Evolutionary conservation across 2,329 filamentous ascomycete species (phyloP), one percentile per base, ranked within the genome.

Genomic region (Amesomyces nigricolor): DNA sequence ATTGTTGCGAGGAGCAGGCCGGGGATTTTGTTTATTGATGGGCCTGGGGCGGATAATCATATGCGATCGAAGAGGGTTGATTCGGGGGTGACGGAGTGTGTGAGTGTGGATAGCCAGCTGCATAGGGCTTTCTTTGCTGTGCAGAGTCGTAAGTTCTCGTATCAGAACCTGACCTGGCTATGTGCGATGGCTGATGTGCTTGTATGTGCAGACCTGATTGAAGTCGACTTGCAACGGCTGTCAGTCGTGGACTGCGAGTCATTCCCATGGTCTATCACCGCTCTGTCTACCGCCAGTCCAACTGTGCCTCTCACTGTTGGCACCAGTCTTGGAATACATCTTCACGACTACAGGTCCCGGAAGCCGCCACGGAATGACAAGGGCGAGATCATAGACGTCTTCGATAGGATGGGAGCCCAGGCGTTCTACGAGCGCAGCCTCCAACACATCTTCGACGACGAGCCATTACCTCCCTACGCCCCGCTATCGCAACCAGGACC

Each of bases 181-280:
- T 17, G 17, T 10, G 10, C 10, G 32, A 29, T 19, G 8, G 49
- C 62, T 66, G 46, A 65, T 56, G 5, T 30, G 52, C 14, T 26
- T 26, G 22, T 26, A 26, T 26, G 30, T 17, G 22, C 48, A 78
- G 75, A 82, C 39, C 78, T 96, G 4, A 85, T 91, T 51, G 89
- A 95, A 67, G 81, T 96, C 19, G 91, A 96, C 68, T 77, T 96
- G 46, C 76, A 81, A 57, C 89, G 86, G 0, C 72, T 96, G 10
- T 77, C 83, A 51, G 75, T 90, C 3, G 74, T 91, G 5, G 85
- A 83, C 19, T 80, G 83, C 53, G 81, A 88, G 54, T 79, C 78
- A 3, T 96, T 89, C 64, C 87, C 91, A 1, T 91, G 86, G 77
- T 83, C 87, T 30, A 89, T 97, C 61, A 92, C 88, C 39, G 86